Evolutionary conservation across 2,329 filamentous ascomycete species (phyloP), one percentile per base, ranked within the genome.

Genomic region (Emmonsiellopsis sp.): DNA sequence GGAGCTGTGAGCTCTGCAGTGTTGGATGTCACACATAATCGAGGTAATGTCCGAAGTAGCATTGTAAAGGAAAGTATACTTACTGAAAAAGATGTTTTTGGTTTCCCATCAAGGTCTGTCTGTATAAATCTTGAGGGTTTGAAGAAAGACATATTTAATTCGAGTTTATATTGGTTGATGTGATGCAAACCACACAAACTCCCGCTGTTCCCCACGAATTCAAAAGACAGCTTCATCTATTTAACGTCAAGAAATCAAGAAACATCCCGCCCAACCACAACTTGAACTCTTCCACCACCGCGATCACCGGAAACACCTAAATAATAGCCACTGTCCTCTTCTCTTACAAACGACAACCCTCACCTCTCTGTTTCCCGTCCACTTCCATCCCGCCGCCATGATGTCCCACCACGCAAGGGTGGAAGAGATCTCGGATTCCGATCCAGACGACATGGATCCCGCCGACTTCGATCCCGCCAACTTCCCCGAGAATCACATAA

Each of bases 351-450:
- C 37, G 15, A 40, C 11, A 11, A 11, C 10, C 11, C 10, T 11
- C 37, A 40, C 37, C 15, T 40, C 37, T 40, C 37, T 40, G 15
- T 49, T 11, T 34, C 10, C 46, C 32, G 35, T n/a, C 7, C 35
- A n/a, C n/a, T 10, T 15, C 32, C 15, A 13, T 11, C 48, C 45
- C 13, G 11, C 20, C 40, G 37, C 15, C 60, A 73, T 58, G 60
- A 93, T 94, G 89, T 87, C 89, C 44, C 85, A 69, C 58, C 71
- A 93, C 76, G 83, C 91, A 56, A 85, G 86, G 57, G 85, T 97
- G 70, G 93, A 98, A 79, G 93, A 97, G 73, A 85, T 96, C 58
- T 89, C 85, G 56, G 89, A 94, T 76, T 89, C 87, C 11, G 92
- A 97, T 74, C 89, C 92, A 51, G 87, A 89, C 59, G 90, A 95